phyloP scores from a whole-genome alignment of 345 rosid genomes.

The Populus pruinosa region DNA sequence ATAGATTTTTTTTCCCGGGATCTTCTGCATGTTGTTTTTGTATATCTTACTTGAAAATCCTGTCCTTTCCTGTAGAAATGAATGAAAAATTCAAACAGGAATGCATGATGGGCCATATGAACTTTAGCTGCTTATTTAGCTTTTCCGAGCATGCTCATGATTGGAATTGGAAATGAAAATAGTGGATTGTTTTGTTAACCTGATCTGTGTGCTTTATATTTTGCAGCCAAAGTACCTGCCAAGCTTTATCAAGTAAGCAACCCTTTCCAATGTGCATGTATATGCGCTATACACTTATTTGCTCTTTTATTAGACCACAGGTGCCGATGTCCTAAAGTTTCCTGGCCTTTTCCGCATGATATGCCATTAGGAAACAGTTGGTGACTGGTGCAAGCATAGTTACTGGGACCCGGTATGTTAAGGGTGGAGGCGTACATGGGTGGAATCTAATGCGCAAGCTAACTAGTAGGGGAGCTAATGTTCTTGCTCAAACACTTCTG shows the following conservation, averaged over 20 bases:
- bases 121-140: neutral
- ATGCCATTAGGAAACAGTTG: slow-evolving; percentile 61
- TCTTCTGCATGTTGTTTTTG: neutral
- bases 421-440: slow-evolving; percentile 90
- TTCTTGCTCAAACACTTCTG: slow-evolving; percentile 85
- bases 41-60: neutral
- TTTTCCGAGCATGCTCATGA: neutral
- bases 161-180: neutral
- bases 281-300: neutral
- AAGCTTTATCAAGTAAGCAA: slow-evolving; percentile 81
- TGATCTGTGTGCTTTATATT: slow-evolving; percentile 22
- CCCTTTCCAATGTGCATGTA: neutral
- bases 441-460: slow-evolving; percentile 98
- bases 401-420: slow-evolving; percentile 86
- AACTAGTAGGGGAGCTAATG: slow-evolving; percentile 98
- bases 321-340: slow-evolving; percentile 3
- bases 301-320: neutral
- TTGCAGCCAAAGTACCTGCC: slow-evolving; percentile 95
- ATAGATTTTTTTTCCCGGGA: neutral
- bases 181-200: neutral
- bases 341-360: slow-evolving; percentile 2
- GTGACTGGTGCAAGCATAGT: slow-evolving; percentile 92
- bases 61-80: neutral
- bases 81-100: neutral
- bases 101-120: neutral